Percentiles rank a stretch among this genome's conserved stretches.
phyloP scores from a whole-genome alignment of 495 filamentous ascomycete species.

The Penicillium mononematosum region DNA sequence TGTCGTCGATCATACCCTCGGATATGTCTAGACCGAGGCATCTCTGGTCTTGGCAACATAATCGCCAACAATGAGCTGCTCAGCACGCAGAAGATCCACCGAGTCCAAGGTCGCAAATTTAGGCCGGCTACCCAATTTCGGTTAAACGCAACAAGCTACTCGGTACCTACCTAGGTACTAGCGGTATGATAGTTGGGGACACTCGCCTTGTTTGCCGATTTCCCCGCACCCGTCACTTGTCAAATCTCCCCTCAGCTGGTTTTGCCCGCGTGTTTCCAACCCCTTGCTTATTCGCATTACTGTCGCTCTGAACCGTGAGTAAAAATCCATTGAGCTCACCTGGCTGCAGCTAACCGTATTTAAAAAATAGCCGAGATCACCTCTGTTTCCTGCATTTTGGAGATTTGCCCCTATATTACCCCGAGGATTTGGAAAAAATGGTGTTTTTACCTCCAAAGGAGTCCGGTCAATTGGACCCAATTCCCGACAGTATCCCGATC shows the following conservation, averaged over 20 bases:
- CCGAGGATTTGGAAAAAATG: slow-evolving; percentile 53
- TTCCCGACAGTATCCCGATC: slow-evolving; percentile 74
- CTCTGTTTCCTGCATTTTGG: not conserved
- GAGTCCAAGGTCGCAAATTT: not conserved
- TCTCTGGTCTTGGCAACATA: slow-evolving; percentile 6
- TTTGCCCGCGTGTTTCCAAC: not conserved
- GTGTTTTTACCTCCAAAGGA: slow-evolving; percentile 72
- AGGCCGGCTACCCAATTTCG: not conserved
- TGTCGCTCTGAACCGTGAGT: not conserved
- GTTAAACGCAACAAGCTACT: not conserved
- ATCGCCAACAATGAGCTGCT: not conserved
- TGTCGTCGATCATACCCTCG: not conserved
- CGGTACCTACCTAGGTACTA: not conserved
- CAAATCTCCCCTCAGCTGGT: not conserved
- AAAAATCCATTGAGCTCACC: not conserved
- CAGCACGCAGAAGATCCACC: not conserved
- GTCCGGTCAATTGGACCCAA: slow-evolving; percentile 65
- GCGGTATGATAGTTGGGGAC: not conserved
- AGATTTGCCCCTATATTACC: not conserved
- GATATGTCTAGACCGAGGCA: slow-evolving; percentile 9
- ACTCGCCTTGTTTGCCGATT: slow-evolving; percentile 10
- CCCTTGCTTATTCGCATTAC: not conserved
- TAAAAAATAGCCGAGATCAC: not conserved
- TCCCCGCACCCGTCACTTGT: slow-evolving; percentile 15
- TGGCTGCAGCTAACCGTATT: not conserved